Percentiles rank a stretch among this genome's conserved stretches.
Conservation (phyloP, 371 early-diverging fungal species). For the Mortierella sp. region DNA sequence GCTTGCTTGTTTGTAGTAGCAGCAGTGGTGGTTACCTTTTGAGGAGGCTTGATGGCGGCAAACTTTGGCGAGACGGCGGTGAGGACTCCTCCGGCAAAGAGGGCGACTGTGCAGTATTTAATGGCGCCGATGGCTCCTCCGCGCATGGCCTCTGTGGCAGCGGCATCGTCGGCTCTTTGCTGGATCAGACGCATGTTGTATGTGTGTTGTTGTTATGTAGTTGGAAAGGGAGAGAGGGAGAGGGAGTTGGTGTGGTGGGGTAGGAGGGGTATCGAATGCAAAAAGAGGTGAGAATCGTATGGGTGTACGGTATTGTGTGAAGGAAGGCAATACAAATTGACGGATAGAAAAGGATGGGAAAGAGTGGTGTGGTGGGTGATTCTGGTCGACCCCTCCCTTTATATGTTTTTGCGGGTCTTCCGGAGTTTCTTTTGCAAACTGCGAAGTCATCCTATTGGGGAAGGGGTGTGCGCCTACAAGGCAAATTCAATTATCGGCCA, state of each 20-base stretch:
- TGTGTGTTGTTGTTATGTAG: not conserved
- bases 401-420: not conserved
- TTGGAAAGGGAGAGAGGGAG: not conserved
- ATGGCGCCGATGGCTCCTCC: slow-evolving; percentile 50
- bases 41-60: slow-evolving; percentile 42
- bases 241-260: too few species aligned
- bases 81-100: slow-evolving; percentile 49
- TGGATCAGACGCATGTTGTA: slow-evolving; percentile 52
- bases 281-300: not conserved
- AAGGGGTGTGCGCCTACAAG: not conserved
- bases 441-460: too few species aligned
- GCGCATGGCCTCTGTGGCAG: slow-evolving; percentile 52
- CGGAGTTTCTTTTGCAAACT: too few species aligned
- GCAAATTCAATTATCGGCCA: not conserved
- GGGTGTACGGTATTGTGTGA: not conserved
- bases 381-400: too few species aligned
- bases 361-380: too few species aligned
- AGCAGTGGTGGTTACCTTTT: slow-evolving; percentile 31
- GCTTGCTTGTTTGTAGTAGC: too few species aligned
- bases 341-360: too few species aligned
- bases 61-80: slow-evolving; percentile 33
- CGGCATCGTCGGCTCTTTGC: slow-evolving; percentile 35
- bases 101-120: slow-evolving; percentile 52
- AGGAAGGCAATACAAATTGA: too few species aligned
- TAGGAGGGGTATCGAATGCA: not conserved